These are phyloP conservation scores for Phytophthora pluvialis DNA, from an alignment of 352 stramenopile species.

Conservation along the genomic window DNA sequence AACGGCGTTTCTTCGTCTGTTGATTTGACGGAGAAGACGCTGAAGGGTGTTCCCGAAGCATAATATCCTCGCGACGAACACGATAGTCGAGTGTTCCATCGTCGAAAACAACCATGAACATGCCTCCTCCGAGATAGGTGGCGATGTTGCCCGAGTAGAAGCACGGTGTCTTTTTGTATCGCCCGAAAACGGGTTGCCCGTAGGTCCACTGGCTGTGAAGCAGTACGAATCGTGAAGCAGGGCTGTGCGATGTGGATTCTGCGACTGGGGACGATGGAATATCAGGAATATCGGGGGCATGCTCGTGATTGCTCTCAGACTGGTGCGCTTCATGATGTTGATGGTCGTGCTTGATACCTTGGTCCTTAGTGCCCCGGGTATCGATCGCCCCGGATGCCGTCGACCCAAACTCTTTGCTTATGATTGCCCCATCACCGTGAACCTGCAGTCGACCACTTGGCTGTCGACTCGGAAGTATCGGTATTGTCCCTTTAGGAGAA, in stretches of 20 bases:
- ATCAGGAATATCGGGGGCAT: background rate
- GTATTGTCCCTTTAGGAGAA: conserved; percentile 5
- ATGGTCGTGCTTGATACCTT: conserved; percentile 2
- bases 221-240: conserved; percentile 50
- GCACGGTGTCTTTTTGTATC: conserved; percentile 76
- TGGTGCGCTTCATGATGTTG: conserved; percentile 1
- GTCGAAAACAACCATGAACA: conserved; percentile 87
- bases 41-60: conserved; percentile 39
- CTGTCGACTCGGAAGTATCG: conserved; percentile 16
- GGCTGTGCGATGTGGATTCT: background rate
- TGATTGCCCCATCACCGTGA: conserved; percentile 12
- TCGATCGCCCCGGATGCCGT: background rate
- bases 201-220: conserved; percentile 68
- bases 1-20: conserved; percentile 9
- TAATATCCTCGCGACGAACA: conserved; percentile 69
- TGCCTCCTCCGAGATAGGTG: conserved; percentile 63
- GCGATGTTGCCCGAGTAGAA: conserved; percentile 84
- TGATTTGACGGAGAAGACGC: background rate
- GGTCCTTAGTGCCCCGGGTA: background rate
- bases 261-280: background rate
- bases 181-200: conserved; percentile 64
- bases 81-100: conserved; percentile 79
- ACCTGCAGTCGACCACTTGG: conserved; percentile 17
- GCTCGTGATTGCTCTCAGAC: conserved; percentile 7
- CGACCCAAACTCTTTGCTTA: background rate